These are phyloP conservation scores for Mycena citricolor DNA, from an alignment of 1,284 basidiomycete species.

Conservation along the genomic window DNA sequence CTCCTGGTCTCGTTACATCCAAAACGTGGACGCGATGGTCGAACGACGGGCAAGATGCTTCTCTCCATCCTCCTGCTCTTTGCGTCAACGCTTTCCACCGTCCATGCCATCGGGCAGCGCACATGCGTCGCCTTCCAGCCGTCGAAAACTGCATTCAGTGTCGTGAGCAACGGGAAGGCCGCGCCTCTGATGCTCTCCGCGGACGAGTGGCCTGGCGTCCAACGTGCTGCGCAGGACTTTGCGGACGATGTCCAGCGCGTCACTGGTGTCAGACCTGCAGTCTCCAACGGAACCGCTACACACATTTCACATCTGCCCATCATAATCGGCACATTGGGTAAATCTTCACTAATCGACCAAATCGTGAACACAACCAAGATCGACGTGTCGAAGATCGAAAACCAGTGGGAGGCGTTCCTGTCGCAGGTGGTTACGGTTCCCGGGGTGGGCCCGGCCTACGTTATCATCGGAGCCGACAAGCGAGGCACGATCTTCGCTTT, in stretches of 20 bases:
- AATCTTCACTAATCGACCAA: constrained; percentile 56
- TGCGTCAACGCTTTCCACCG: constrained; percentile 16
- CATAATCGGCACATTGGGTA: constrained; percentile 66
- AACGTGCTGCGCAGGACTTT: constrained; percentile 61
- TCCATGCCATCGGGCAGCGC: constrained; percentile 38
- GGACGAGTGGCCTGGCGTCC: constrained; percentile 66
- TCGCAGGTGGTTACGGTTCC: constrained; percentile 54
- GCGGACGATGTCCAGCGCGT: constrained; percentile 61
- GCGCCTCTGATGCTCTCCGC: constrained; percentile 51
- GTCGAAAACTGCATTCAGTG: constrained; percentile 35
- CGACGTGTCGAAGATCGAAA: constrained; percentile 56
- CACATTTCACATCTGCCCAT: constrained; percentile 40
- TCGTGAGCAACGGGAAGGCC: constrained; percentile 45
- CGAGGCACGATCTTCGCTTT: constrained; percentile 66
- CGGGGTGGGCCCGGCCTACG: constrained; percentile 58
- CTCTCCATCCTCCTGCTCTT: no score
- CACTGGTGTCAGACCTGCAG: constrained; percentile 48
- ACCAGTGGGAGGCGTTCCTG: constrained; percentile 66
- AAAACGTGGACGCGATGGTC: no score
- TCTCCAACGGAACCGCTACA: constrained; percentile 46
- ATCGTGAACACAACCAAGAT: constrained; percentile 53
- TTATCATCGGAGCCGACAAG: constrained; percentile 67
- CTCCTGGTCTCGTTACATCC: no score
- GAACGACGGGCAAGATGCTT: no score
- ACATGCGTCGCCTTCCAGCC: constrained; percentile 39